A percentile compares a stretch with the other conserved stretches of the same genome.
Conservation (phyloP, 108 stramenopile genomes). For the Fistulifera pelliculosa region DNA sequence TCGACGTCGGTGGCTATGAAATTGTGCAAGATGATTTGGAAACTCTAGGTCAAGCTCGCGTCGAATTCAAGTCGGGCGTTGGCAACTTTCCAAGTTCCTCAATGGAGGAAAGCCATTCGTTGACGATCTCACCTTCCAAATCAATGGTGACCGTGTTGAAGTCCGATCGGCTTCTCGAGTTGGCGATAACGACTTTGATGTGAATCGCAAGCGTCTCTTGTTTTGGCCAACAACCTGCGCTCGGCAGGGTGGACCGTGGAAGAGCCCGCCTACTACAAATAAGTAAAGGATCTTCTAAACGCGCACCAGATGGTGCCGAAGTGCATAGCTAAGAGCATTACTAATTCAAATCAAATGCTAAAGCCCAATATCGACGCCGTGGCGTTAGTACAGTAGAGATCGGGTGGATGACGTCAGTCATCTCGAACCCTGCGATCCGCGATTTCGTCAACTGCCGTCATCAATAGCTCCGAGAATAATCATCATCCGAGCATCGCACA, state of each 20-base stretch:
- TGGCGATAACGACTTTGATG: slow-evolving; percentile 79
- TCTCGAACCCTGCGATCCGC: too few species aligned
- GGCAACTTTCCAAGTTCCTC: slow-evolving; percentile 77
- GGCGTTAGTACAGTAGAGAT: too few species aligned
- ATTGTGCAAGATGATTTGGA: slow-evolving; percentile 48
- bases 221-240: slow-evolving; percentile 9
- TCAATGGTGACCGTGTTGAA: slow-evolving; percentile 38
- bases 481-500: too few species aligned
- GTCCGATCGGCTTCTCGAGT: slow-evolving; percentile 52
- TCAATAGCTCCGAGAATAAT: too few species aligned
- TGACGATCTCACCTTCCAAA: slow-evolving; percentile 67
- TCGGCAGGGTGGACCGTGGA: slow-evolving; percentile 24
- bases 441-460: too few species aligned
- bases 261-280: slow-evolving; percentile 18
- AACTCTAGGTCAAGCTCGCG: slow-evolving; percentile 23
- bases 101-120: slow-evolving; percentile 84
- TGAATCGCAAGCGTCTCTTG: slow-evolving; percentile 61
- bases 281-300: too few species aligned
- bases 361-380: too few species aligned
- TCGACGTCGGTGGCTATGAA: slow-evolving; percentile 65
- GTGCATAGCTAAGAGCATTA: too few species aligned
- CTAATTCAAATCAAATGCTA: too few species aligned
- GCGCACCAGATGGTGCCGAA: too few species aligned
- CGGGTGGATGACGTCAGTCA: too few species aligned
- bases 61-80: slow-evolving; percentile 70